These are phyloP conservation scores for Galeopsis tetrahit DNA, from an alignment of 257 asterid species.

Conservation along the genomic window DNA sequence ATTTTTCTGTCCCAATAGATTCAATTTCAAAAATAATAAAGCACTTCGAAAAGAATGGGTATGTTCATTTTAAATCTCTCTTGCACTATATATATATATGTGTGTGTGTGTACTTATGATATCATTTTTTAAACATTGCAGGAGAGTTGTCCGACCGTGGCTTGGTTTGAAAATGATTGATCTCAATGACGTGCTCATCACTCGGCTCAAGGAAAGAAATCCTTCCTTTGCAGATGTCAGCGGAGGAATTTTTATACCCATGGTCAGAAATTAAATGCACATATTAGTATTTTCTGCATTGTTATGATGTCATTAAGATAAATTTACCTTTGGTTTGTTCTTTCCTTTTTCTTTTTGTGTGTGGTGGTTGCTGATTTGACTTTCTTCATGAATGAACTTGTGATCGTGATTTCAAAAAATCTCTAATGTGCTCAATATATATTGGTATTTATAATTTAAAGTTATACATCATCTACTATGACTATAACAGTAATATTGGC, in stretches of 20 bases:
- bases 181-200: conserved; percentile 78
- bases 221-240: conserved; percentile 69
- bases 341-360: background rate
- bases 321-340: background rate
- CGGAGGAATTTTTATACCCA: conserved; percentile 78
- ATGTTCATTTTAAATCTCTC: conserved; percentile 17
- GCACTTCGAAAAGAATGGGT: conserved; percentile 85
- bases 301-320: conserved; percentile 16
- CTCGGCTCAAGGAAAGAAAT: conserved; percentile 78
- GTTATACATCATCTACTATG: background rate
- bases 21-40: conserved; percentile 68
- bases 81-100: background rate
- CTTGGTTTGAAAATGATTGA: conserved; percentile 90
- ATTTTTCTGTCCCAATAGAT: conserved; percentile 86
- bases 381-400: conserved; percentile 5
- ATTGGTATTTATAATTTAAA: background rate
- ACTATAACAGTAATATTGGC: background rate
- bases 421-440: conserved; percentile 19
- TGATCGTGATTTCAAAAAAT: conserved; percentile 9
- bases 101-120: background rate
- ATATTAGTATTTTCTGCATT: conserved; percentile 27
- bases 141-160: conserved; percentile 98
- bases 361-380: background rate
- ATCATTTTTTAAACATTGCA: conserved; percentile 39
- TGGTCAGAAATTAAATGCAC: conserved; percentile 52